These are phyloP conservation scores for Nowakowskiella sp. DNA, from an alignment of 192 early-diverging fungal species.

Conservation along the genomic window DNA sequence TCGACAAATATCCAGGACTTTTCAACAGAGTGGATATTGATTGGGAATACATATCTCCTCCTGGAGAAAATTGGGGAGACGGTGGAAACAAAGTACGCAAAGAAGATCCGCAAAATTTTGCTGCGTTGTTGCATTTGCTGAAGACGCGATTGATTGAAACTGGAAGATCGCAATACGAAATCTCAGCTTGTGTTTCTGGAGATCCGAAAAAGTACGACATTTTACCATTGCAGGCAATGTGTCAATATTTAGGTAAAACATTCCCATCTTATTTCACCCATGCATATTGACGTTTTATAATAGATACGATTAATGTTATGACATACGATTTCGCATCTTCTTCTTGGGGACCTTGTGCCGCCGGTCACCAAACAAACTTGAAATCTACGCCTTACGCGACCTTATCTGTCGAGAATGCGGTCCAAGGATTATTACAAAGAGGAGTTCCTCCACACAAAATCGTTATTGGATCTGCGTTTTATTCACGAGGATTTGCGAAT, in stretches of 20 bases:
- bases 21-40: slow-evolving; percentile 37
- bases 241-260: slow-evolving; percentile 1
- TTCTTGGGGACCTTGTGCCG: slow-evolving; percentile 32
- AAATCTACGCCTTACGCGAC: slow-evolving; percentile 51
- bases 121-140: slow-evolving; percentile 62
- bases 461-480: slow-evolving; percentile 84
- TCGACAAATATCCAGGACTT: slow-evolving; percentile 30
- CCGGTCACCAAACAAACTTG: slow-evolving; percentile 87
- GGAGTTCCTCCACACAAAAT: slow-evolving; percentile 80
- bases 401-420: slow-evolving; percentile 55
- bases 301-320: slow-evolving; percentile 83
- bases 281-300: neutral
- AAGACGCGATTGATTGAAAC: slow-evolving; percentile 58
- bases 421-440: slow-evolving; percentile 56
- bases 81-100: slow-evolving; percentile 50
- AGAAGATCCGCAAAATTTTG: slow-evolving; percentile 75
- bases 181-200: slow-evolving; percentile 37
- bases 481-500: slow-evolving; percentile 87
- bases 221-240: slow-evolving; percentile 32
- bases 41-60: slow-evolving; percentile 44
- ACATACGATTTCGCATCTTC: slow-evolving; percentile 56
- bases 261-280: neutral
- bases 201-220: slow-evolving; percentile 36
- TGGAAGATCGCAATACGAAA: slow-evolving; percentile 25
- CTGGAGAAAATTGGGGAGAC: slow-evolving; percentile 31